Percentiles rank a stretch among this genome's conserved stretches.
phyloP scores from a whole-genome alignment of 345 rosid species.

The Syzygium oleosum region DNA sequence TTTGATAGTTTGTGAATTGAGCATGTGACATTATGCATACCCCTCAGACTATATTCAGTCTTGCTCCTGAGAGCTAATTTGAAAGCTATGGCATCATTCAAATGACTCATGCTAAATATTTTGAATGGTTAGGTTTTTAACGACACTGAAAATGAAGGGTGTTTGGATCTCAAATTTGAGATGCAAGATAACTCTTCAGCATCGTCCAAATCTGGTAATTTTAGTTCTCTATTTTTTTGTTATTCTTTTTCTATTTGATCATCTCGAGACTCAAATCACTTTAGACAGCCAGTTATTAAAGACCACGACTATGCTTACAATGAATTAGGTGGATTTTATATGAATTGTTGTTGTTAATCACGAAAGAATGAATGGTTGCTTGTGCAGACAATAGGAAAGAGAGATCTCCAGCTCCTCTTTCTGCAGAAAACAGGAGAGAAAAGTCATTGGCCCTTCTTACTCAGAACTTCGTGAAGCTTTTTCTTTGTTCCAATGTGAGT shows the following conservation, averaged over 20 bases:
- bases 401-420: background rate
- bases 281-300: background rate
- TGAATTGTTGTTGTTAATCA: background rate
- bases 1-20: background rate
- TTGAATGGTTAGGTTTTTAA: slow-evolving; percentile 23
- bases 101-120: background rate
- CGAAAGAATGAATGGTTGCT: background rate
- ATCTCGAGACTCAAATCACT: background rate
- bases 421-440: slow-evolving; percentile 50
- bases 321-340: background rate
- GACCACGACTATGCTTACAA: background rate
- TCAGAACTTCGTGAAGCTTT: slow-evolving; percentile 77
- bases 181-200: slow-evolving; percentile 40
- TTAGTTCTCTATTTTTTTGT: background rate
- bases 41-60: background rate
- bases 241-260: background rate
- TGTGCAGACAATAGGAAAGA: slow-evolving; percentile 18
- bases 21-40: background rate
- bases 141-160: slow-evolving; percentile 28
- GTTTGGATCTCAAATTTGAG: slow-evolving; percentile 23
- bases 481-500: slow-evolving; percentile 73
- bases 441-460: slow-evolving; percentile 62
- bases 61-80: background rate
- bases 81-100: background rate
- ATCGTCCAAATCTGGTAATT: slow-evolving; percentile 45